Conservation (phyloP, 345 rosid species). For the Gossypium herbaceum region DNA sequence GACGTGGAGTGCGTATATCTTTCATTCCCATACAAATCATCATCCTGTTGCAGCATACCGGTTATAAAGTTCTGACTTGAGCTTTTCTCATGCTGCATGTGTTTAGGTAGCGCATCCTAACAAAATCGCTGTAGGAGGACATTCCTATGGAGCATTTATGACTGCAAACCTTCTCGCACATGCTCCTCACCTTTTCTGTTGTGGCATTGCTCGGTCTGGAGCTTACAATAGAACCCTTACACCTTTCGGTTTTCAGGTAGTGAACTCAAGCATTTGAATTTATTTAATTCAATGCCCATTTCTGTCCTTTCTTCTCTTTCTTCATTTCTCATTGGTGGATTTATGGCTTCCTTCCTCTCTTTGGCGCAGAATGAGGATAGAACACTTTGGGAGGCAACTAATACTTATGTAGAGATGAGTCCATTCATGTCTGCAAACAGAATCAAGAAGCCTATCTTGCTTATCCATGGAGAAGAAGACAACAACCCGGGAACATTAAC, state of each 20-base stretch:
- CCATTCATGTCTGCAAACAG: constrained; percentile 95
- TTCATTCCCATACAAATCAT: constrained; percentile 10
- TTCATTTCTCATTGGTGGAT: constrained; percentile 16
- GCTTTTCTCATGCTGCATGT: constrained; percentile 21
- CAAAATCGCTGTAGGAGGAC: constrained; percentile 95
- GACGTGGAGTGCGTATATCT: constrained; percentile 64
- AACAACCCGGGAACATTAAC: constrained; percentile 93
- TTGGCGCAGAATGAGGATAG: constrained; percentile 81
- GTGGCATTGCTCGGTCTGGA: constrained; percentile 97
- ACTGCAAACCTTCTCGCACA: constrained; percentile 95
- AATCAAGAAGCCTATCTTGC: constrained; percentile 93
- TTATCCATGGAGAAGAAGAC: constrained; percentile 97
- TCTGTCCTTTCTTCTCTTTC: neutral
- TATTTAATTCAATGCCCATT: neutral
- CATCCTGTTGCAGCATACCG: neutral
- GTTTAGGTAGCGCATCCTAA: constrained; percentile 81
- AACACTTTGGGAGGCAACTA: constrained; percentile 94
- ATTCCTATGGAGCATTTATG: constrained; percentile 99
- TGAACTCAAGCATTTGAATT: neutral
- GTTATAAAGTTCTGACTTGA: constrained; percentile 16
- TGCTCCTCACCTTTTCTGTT: constrained; percentile 94
- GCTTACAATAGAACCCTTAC: constrained; percentile 99
- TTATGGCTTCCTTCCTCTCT: constrained; percentile 10
- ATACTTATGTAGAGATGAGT: constrained; percentile 88
- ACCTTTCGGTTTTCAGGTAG: constrained; percentile 97